These are phyloP conservation scores for Saxophila tyrrhenica DNA, from an alignment of 495 filamentous ascomycete species.

Conservation along the genomic window DNA sequence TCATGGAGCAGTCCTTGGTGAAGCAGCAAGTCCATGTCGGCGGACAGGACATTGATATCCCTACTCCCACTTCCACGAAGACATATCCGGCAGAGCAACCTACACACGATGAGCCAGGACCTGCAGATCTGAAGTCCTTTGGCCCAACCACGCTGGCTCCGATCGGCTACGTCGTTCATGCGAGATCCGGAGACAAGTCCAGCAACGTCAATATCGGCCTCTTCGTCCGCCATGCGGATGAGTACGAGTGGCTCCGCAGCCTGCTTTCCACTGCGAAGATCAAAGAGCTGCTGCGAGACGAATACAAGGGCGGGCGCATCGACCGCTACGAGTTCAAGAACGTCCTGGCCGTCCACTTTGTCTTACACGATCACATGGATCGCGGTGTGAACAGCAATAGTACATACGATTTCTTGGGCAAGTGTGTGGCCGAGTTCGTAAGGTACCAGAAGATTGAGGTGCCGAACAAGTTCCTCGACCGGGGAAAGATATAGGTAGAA, in stretches of 20 bases:
- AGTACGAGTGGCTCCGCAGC: constrained; percentile 23
- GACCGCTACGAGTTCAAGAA: constrained; percentile 37
- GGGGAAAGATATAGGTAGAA: constrained; percentile 22
- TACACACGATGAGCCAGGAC: constrained; percentile 1
- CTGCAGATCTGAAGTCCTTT: background rate
- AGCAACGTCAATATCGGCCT: constrained; percentile 24
- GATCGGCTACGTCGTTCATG: constrained; percentile 23
- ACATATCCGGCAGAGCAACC: constrained; percentile 21
- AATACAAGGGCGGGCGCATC: constrained; percentile 20
- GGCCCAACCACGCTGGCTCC: constrained; percentile 16
- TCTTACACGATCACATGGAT: constrained; percentile 43
- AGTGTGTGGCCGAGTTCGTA: constrained; percentile 46
- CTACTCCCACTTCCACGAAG: constrained; percentile 19
- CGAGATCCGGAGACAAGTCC: constrained; percentile 23
- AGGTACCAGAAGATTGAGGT: constrained; percentile 40
- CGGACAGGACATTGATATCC: constrained; percentile 20
- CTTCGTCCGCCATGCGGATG: constrained; percentile 20
- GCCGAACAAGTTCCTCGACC: constrained; percentile 29
- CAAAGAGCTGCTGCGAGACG: constrained; percentile 18
- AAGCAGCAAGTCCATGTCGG: constrained; percentile 23
- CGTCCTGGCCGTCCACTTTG: constrained; percentile 40
- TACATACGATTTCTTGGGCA: constrained; percentile 43
- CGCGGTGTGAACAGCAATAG: constrained; percentile 41
- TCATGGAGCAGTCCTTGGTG: constrained; percentile 27
- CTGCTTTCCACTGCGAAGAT: constrained; percentile 17